Base-by-base conservation (phyloP, 1,284 basidiomycete genomes). In the Porogramme epimiltina region DNA sequence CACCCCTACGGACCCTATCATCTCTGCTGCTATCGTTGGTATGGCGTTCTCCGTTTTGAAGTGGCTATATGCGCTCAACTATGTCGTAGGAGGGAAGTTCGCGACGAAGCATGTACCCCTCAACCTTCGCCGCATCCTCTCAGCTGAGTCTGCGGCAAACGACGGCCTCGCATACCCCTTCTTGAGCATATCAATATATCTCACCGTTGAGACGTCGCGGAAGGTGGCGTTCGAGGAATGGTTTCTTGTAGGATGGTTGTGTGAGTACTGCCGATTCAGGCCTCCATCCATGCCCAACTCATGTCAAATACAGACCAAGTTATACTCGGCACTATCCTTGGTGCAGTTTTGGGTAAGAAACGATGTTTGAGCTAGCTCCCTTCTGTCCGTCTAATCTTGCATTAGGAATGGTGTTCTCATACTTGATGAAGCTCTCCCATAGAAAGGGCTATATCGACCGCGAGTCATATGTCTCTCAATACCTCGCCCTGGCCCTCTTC, bases 111-210 rank as follows among this genome's bases (percentile, higher is more conserved):
- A 98, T 65, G 95, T 98, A 1, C 94, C 94, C 0, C 71, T 79
- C 1, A 87, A 93, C 55, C 78, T 98, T 34, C 84, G 95, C 34
- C 87, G 87, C 44, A 79, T 97, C 49, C 70, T 98, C n/a, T 84
- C 91, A 3, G 94, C 93, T 1, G 95, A 98, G 72, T 93, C 91
- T 5, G 95, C 95, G 0, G 84, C 89, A 22, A 91, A 91, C 66
- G 87, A 90, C 62, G 93, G 93, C 2, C 78, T 93, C 4, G 95
- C 95, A 1, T 98, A 96, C 69, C 95, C 95, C 0, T 98, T 98
- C 68, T 77, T 98, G 42, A 81, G 87, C 56, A 82, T 98, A 46
- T 85, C 95, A 1, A 80, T 98, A 15, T 98, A 95, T 67, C 79
- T 98, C 26, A 89, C 87, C 1, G 67, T 93, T 2, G 89, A 94